Base-by-base conservation (phyloP, 1,284 basidiomycete species). In the Pisolithus thermaeus region DNA sequence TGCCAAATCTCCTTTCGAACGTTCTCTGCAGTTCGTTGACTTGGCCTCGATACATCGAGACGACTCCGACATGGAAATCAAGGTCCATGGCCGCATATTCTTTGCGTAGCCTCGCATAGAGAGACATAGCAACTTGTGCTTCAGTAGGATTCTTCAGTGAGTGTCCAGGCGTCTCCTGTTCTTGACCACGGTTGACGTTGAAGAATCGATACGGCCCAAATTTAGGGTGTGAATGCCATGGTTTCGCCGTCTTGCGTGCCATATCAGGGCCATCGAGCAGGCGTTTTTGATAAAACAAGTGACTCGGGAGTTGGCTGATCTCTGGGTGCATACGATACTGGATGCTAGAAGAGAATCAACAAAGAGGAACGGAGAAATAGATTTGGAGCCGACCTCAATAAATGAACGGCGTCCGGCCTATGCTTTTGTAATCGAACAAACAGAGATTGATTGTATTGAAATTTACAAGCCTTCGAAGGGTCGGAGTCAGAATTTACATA, bases 261-360 rank as follows among this genome's bases (percentile, higher is more conserved):
- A 99, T 98, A 41, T 79, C 78, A 1, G 92, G 92, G 1, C 97
- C 97, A 65, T 99, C 93, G 45, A 80, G 73, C 18, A 99, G 75
- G 45, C 81, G 78, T 4, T 84, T 83, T 49, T 86, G 73, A 68
- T 99, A 99, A 72, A 99, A 99, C 1, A 95, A 72, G 49, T 77
- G 79, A 56, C 94, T 97, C 0, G 97, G 97, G 28, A 99, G 80
- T 46, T 75, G 75, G 58, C 92, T 96, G 65, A 99, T 99, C 53
- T 90, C 84, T 1, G 97, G 96, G 68, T 99, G 95, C 97, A 99
- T 99, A 65, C 97, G 96, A 67, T 99, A 99, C 72, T 99, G 97
- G 45, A 99, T 99, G 59, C 91, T 94, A 55, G 51, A 39, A 30
- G 37, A 18, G 47, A 37, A 56, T 42, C 47, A 43, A 55, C 59